Evolutionary conservation across 352 stramenopile species (phyloP).

Genomic region (Phytopythium sindhum): DNA sequence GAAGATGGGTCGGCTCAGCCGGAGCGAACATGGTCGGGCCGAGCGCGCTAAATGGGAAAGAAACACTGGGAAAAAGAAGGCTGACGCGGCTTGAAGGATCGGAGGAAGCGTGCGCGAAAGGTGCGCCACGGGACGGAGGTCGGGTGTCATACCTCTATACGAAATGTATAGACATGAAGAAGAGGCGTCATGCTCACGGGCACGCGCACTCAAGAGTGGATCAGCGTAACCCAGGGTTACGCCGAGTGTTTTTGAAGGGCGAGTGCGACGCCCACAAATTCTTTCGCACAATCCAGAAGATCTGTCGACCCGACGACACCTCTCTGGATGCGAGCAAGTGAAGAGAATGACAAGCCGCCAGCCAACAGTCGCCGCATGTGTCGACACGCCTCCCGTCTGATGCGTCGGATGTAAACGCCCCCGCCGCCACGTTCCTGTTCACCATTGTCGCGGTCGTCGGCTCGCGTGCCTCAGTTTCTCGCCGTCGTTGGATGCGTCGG

Average conservation of each 20-base stretch:
- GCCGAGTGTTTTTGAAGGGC: not conserved
- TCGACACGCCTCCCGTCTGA: not conserved
- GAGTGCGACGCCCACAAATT: not conserved
- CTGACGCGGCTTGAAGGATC: slow-evolving; percentile 6
- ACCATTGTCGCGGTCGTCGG: not conserved
- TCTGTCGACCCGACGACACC: slow-evolving; percentile 2
- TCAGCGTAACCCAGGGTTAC: not conserved
- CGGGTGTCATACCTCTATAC: not conserved
- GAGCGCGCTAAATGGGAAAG: not conserved
- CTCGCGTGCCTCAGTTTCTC: not conserved
- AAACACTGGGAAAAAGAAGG: not conserved
- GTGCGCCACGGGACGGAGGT: slow-evolving; percentile 6
- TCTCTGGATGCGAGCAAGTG: not conserved
- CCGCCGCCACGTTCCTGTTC: not conserved
- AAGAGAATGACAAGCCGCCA: not conserved
- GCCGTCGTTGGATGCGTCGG: not conserved
- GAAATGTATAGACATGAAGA: not conserved
- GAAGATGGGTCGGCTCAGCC: not conserved
- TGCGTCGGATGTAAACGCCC: not conserved
- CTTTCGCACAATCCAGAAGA: not conserved
- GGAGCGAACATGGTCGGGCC: not conserved
- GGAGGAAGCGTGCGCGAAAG: slow-evolving; percentile 8
- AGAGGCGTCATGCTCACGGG: not conserved
- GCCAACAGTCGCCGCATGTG: not conserved
- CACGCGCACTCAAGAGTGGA: not conserved